Evolutionary conservation across 2,329 filamentous ascomycete genomes (phyloP).

Genomic region (Claviceps quebecensis): DNA sequence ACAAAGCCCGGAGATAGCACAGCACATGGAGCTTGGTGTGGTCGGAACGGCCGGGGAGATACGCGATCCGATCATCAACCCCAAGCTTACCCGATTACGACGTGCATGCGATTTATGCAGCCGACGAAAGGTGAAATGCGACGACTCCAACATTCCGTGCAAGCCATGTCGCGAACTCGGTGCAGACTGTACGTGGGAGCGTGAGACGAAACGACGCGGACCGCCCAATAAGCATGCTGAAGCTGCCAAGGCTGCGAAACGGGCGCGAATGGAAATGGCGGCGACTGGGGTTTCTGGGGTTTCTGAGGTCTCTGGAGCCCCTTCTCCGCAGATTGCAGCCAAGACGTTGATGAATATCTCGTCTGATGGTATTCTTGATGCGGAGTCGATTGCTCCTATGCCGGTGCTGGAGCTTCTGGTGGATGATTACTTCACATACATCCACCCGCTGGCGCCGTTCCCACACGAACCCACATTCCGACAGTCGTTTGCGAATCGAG

Average conservation of each 20-base stretch:
- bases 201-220: conserved; percentile 43
- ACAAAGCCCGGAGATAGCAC: conserved; percentile 1
- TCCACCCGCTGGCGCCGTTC: conserved; percentile 63
- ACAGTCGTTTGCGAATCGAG: conserved; percentile 49
- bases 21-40: conserved; percentile 3
- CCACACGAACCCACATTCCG: conserved; percentile 69
- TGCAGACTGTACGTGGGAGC: conserved; percentile 43
- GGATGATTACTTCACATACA: conserved; percentile 74
- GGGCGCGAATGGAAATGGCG: conserved; percentile 23
- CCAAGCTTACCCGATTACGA: conserved; percentile 41
- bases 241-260: conserved; percentile 39
- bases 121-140: conserved; percentile 48
- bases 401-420: conserved; percentile 54
- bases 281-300: conserved; percentile 7
- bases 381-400: conserved; percentile 58
- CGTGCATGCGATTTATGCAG: conserved; percentile 49
- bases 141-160: conserved; percentile 41
- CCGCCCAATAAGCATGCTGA: conserved; percentile 46
- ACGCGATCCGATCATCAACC: conserved; percentile 29
- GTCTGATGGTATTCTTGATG: conserved; percentile 31
- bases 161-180: conserved; percentile 41
- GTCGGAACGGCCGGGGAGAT: conserved; percentile 10
- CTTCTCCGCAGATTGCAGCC: conserved; percentile 32
- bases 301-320: conserved; percentile 14
- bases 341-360: conserved; percentile 35